Percentiles rank a stretch among this genome's conserved stretches.
Evolutionary conservation across 2,329 filamentous ascomycete species (phyloP).

Genomic region (Dothistroma septosporum): DNA sequence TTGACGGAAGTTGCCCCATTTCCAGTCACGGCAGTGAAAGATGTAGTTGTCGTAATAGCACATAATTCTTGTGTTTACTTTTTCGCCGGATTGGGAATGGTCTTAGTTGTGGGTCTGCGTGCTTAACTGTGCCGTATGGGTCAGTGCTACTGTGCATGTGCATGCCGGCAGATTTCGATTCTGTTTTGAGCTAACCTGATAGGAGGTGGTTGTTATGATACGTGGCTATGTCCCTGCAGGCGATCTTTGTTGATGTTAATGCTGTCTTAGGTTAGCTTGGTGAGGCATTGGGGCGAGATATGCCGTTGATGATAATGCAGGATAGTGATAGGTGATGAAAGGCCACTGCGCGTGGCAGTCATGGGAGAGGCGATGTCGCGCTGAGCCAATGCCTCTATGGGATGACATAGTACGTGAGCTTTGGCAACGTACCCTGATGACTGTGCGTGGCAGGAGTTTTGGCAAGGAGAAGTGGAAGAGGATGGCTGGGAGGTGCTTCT

Average conservation of each 20-base stretch:
- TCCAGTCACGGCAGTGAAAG: conserved; percentile 85
- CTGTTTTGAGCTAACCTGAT: background rate
- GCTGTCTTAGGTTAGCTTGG: background rate
- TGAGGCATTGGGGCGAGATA: background rate
- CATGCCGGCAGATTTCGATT: background rate
- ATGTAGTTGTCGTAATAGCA: conserved; percentile 93
- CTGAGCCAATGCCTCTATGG: background rate
- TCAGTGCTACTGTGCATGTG: background rate
- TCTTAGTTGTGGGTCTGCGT: background rate
- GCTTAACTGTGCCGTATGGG: conserved; percentile 3
- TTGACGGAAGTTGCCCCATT: conserved; percentile 88
- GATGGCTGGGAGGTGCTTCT: conserved; percentile 22
- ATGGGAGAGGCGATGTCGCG: conserved; percentile 8
- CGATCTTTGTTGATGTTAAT: conserved; percentile 7
- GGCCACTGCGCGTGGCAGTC: conserved; percentile 3
- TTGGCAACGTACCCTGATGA: conserved; percentile 14
- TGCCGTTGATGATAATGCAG: background rate
- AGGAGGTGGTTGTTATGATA: background rate
- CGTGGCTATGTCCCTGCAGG: background rate
- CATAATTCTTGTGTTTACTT: conserved; percentile 51
- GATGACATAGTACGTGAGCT: background rate
- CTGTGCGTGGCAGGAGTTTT: background rate
- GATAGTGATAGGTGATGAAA: background rate
- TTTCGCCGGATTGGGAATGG: conserved; percentile 2
- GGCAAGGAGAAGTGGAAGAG: conserved; percentile 7